Evolutionary conservation across 495 filamentous ascomycete species (phyloP), one percentile per base, ranked within the genome.

Genomic region (Achaetomiella virescens): DNA sequence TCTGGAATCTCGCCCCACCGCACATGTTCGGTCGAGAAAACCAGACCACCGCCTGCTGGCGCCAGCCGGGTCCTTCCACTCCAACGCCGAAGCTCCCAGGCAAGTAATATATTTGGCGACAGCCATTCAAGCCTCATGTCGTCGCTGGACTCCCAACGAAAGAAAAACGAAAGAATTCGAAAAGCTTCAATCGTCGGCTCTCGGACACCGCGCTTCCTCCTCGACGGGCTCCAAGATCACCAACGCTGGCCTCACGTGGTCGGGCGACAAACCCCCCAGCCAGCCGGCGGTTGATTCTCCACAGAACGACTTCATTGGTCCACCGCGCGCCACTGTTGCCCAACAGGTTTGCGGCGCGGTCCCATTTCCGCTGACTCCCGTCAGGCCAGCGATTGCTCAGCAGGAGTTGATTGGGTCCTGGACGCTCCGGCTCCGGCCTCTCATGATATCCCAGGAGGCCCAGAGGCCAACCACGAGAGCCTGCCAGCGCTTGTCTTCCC

Each of bases 401-500:
- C 29, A 42, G 18, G 12, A 49, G 49, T 48, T 35, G 53, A 61
- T 61, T 61, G 59, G 59, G 14, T 18, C 17, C 37, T 40, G 43
- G 41, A 12, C 10, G 12, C 59, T 57, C 59, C 59, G 59, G 48
- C 48, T 50, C 37, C 58, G 58, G 58, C 52, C 47, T 54, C 36
- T 42, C 22, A 53, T 22, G 40, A 43, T 31, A 4, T 40, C 41
- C 41, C 42, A 51, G 38, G 42, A 54, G 46, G 47, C 38, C 36
- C 46, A 17, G 25, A 49, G 36, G 43, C 48, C 60, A 48, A 57
- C 42, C 47, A 37, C 54, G 37, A 27, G 25, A 58, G 37, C 58
- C 52, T 52, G 5, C 41, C 47, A 44, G 15, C 43, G 52, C 14
- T 46, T 21, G 22, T 46, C 51, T 60, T 61, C 61, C 66, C 66